Evolutionary conservation across 208 protist genomes (phyloP).

Genomic region (Strigomonas culicis): DNA sequence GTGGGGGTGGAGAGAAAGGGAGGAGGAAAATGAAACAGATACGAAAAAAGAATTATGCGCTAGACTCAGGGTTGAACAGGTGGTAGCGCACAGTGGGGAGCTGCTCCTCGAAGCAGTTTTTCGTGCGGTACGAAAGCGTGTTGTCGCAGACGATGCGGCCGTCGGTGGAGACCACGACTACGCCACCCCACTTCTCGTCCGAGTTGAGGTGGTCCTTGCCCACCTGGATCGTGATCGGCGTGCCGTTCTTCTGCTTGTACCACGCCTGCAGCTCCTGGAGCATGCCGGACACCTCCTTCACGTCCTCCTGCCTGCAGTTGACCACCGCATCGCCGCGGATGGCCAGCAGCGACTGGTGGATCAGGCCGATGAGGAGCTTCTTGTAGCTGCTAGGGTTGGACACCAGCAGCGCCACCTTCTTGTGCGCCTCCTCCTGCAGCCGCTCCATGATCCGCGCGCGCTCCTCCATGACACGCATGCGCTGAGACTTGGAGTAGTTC

Average conservation of each 20-base stretch:
- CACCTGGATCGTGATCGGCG: slow-evolving; percentile 38
- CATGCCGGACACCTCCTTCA: slow-evolving; percentile 32
- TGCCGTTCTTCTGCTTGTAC: slow-evolving; percentile 57
- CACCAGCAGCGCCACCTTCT: slow-evolving; percentile 56
- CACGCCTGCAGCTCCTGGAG: slow-evolving; percentile 56
- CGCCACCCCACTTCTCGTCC: slow-evolving; percentile 76
- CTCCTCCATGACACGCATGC: slow-evolving; percentile 82
- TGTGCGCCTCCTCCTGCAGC: slow-evolving; percentile 62
- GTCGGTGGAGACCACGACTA: slow-evolving; percentile 62
- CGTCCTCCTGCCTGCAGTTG: slow-evolving; percentile 72
- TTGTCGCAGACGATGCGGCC: slow-evolving; percentile 88
- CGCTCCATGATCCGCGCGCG: slow-evolving; percentile 69
- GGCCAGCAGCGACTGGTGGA: slow-evolving; percentile 73
- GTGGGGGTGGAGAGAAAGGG: slow-evolving; percentile 7
- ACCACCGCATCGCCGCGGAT: slow-evolving; percentile 73
- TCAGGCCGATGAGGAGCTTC: slow-evolving; percentile 52
- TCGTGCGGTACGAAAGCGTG: slow-evolving; percentile 80
- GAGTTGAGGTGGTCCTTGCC: slow-evolving; percentile 55
- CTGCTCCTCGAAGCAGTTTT: slow-evolving; percentile 84
- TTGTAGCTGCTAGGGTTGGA: slow-evolving; percentile 56
- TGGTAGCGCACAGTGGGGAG: slow-evolving; percentile 87
- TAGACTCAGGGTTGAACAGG: slow-evolving; percentile 74
- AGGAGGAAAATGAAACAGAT: slow-evolving; percentile 15
- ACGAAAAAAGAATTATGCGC: slow-evolving; percentile 13
- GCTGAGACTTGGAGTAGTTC: slow-evolving; percentile 84